Conservation (phyloP, 352 stramenopile genomes). For the Pythium utonaiense region DNA sequence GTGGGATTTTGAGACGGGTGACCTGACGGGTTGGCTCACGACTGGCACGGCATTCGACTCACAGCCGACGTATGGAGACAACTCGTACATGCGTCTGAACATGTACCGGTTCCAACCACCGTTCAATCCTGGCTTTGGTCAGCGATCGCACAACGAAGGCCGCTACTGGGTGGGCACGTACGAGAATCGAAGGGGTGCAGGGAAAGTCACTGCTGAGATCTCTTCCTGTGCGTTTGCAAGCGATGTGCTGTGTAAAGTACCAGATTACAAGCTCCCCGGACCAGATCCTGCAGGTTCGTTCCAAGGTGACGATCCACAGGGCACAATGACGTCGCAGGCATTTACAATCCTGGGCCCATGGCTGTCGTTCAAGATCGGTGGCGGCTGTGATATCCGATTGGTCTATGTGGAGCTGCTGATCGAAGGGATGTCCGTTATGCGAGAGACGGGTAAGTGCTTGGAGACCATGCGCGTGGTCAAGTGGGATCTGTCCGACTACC, state of each 20-base stretch:
- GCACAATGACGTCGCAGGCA: slow-evolving; percentile 92
- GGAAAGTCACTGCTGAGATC: slow-evolving; percentile 42
- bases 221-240: slow-evolving; percentile 66
- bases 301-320: slow-evolving; percentile 89
- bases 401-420: slow-evolving; percentile 94
- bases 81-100: slow-evolving; percentile 81
- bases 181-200: slow-evolving; percentile 83
- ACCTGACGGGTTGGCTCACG: slow-evolving; percentile 91
- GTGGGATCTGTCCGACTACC: slow-evolving; percentile 88
- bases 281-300: slow-evolving; percentile 56
- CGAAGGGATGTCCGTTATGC: slow-evolving; percentile 86
- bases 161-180: slow-evolving; percentile 95
- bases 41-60: slow-evolving; percentile 92
- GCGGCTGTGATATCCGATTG: slow-evolving; percentile 90
- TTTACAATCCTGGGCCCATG: slow-evolving; percentile 89
- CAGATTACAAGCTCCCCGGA: slow-evolving; percentile 79
- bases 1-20: slow-evolving; percentile 97
- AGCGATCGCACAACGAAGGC: slow-evolving; percentile 65
- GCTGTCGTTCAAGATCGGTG: slow-evolving; percentile 94
- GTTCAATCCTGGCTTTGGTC: slow-evolving; percentile 31
- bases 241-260: slow-evolving; percentile 49
- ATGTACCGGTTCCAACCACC: slow-evolving; percentile 48
- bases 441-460: slow-evolving; percentile 85
- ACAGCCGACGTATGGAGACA: slow-evolving; percentile 96
- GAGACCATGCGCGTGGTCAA: slow-evolving; percentile 87